Conservation (phyloP, 345 rosid genomes). For the Conringia planisiliqua region DNA sequence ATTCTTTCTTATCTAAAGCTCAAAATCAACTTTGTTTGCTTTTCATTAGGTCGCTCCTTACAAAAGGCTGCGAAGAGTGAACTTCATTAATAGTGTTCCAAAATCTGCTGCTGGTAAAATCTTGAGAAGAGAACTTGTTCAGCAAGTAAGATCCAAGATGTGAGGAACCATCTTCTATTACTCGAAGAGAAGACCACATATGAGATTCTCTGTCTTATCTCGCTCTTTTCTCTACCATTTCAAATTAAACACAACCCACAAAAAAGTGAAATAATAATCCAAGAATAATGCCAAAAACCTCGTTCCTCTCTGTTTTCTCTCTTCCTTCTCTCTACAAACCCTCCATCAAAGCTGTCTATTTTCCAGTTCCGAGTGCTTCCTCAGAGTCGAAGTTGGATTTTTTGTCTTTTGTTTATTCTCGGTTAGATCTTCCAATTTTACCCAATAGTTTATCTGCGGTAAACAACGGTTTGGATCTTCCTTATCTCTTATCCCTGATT, state of each 20-base stretch:
- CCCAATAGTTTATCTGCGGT: too few species aligned
- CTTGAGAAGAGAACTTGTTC: conserved; percentile 71
- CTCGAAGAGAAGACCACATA: neutral
- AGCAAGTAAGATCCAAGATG: conserved; percentile 60
- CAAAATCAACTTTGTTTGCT: neutral
- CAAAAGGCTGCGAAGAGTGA: conserved; percentile 65
- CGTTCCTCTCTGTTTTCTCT: too few species aligned
- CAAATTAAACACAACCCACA: neutral
- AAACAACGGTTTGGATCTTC: too few species aligned
- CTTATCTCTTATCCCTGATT: too few species aligned
- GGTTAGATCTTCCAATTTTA: too few species aligned
- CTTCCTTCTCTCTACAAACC: too few species aligned
- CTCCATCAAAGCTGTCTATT: too few species aligned
- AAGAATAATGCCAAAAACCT: too few species aligned
- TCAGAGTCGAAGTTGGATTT: too few species aligned
- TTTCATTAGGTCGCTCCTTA: conserved; percentile 73
- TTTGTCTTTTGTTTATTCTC: too few species aligned
- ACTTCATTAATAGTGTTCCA: conserved; percentile 58
- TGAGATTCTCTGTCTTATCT: neutral
- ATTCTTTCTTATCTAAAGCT: neutral
- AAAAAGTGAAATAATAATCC: neutral
- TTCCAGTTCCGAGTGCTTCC: too few species aligned
- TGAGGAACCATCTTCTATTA: conserved; percentile 32
- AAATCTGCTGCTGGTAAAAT: conserved; percentile 85
- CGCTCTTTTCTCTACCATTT: neutral